A percentile compares a stretch with the other conserved stretches of the same genome.
These are phyloP conservation scores for Geotrichum citri-aurantii DNA, from an alignment of 1,139 yeast genomes.

Conservation along the genomic window DNA sequence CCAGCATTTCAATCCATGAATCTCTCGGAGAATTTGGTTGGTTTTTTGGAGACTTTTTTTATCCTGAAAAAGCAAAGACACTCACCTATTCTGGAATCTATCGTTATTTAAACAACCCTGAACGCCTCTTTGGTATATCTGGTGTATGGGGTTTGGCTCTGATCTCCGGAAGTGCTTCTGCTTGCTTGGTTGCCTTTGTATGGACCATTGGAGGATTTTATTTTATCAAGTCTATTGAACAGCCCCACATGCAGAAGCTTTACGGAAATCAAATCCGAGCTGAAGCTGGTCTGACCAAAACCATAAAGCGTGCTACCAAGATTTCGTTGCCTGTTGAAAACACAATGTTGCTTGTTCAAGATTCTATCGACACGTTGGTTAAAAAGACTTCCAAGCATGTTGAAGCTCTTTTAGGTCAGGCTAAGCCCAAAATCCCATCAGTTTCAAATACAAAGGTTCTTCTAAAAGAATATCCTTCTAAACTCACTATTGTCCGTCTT, in stretches of 20 bases:
- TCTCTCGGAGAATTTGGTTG: slow-evolving; percentile 83
- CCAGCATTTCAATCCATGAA: slow-evolving; percentile 62
- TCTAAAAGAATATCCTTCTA: slow-evolving; percentile 36
- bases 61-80: slow-evolving; percentile 46
- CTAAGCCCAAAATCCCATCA: slow-evolving; percentile 27
- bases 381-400: slow-evolving; percentile 34
- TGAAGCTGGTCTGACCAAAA: slow-evolving; percentile 60
- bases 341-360: slow-evolving; percentile 27
- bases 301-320: slow-evolving; percentile 39
- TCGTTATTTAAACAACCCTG: slow-evolving; percentile 80
- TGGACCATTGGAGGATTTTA: slow-evolving; percentile 68
- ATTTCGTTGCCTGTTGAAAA: slow-evolving; percentile 31
- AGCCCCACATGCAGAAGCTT: slow-evolving; percentile 71
- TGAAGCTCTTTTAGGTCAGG: slow-evolving; percentile 33
- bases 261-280: slow-evolving; percentile 55
- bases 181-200: slow-evolving; percentile 50
- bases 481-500: slow-evolving; percentile 33
- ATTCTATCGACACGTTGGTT: slow-evolving; percentile 38
- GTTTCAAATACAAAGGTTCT: slow-evolving; percentile 33
- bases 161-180: slow-evolving; percentile 55
- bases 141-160: slow-evolving; percentile 78
- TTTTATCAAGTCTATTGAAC: slow-evolving; percentile 69
- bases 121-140: slow-evolving; percentile 72
- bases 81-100: slow-evolving; percentile 80
- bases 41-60: slow-evolving; percentile 85